Evolutionary conservation across 148 eudicot species (phyloP).

Genomic region (Diospyros kaki): DNA sequence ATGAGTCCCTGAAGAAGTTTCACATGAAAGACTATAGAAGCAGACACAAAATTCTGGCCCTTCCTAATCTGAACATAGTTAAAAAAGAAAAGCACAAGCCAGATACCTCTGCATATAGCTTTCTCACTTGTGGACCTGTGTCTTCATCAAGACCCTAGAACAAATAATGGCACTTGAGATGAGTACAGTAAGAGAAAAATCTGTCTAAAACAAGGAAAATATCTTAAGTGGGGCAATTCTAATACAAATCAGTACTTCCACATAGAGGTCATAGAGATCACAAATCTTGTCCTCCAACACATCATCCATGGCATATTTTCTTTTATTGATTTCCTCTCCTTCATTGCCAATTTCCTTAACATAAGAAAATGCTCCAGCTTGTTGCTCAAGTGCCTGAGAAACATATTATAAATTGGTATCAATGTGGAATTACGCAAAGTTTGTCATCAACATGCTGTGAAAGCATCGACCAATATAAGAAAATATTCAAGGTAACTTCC

Average conservation of each 20-base stretch:
- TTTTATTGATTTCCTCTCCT: slow-evolving; percentile 49
- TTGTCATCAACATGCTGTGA: not conserved
- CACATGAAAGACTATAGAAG: not conserved
- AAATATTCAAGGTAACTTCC: not conserved
- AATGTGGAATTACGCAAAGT: not conserved
- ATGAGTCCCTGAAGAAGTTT: not conserved
- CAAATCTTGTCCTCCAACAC: slow-evolving; percentile 87
- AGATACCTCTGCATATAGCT: slow-evolving; percentile 83
- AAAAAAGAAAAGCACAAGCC: slow-evolving; percentile 3
- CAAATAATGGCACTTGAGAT: slow-evolving; percentile 15
- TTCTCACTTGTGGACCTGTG: slow-evolving; percentile 85
- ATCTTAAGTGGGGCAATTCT: not conserved
- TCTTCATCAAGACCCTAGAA: slow-evolving; percentile 89
- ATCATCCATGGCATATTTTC: slow-evolving; percentile 63
- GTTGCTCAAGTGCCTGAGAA: slow-evolving; percentile 59
- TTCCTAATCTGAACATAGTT: not conserved
- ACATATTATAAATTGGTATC: not conserved
- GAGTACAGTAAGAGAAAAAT: slow-evolving; percentile 3
- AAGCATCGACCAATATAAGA: not conserved
- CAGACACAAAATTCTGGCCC: not conserved
- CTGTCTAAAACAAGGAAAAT: not conserved
- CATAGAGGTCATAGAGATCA: slow-evolving; percentile 85
- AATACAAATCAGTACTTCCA: slow-evolving; percentile 52
- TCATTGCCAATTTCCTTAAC: slow-evolving; percentile 51
- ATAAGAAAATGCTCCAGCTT: slow-evolving; percentile 63